A percentile compares a stretch with the other conserved stretches of the same genome.
Evolutionary conservation across 768 basidiomycete genomes (phyloP).

Genomic region (Rhodocollybia butyracea): DNA sequence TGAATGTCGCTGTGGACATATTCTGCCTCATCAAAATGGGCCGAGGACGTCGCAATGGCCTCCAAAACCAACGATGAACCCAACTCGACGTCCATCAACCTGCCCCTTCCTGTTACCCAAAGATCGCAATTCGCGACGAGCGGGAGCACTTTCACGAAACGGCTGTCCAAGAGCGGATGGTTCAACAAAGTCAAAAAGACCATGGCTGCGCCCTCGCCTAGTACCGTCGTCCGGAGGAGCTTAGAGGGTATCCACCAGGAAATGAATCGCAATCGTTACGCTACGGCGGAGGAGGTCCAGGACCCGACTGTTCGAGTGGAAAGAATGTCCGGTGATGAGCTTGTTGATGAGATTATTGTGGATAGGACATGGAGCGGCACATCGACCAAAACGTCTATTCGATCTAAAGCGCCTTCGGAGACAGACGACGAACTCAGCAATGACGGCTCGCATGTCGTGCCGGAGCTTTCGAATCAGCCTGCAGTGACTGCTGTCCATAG

Average conservation of each 20-base stretch:
- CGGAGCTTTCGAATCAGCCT: neutral
- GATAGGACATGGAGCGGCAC: neutral
- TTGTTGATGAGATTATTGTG: conserved; percentile 7
- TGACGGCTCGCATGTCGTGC: neutral
- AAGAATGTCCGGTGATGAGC: neutral
- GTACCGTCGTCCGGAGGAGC: conserved; percentile 1
- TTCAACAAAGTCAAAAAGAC: neutral
- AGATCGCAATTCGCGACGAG: too few species aligned
- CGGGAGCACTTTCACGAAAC: too few species aligned
- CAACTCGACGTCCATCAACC: neutral
- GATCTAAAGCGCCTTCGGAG: conserved; percentile 3
- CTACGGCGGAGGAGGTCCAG: neutral
- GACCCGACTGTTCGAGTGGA: neutral
- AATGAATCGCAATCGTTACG: neutral
- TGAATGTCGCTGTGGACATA: conserved; percentile 5
- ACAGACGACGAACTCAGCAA: neutral
- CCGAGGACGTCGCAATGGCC: conserved; percentile 8
- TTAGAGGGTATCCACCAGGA: neutral
- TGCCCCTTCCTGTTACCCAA: conserved; percentile 4
- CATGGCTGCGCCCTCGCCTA: conserved; percentile 1
- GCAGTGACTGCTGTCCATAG: neutral
- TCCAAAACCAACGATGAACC: neutral
- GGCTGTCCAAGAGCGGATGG: neutral
- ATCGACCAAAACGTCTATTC: neutral
- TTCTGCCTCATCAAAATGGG: conserved; percentile 9